A percentile compares a stretch with the other conserved stretches of the same genome.
phyloP scores from a whole-genome alignment of 2,329 filamentous ascomycete species.

The Botrytis porri region DNA sequence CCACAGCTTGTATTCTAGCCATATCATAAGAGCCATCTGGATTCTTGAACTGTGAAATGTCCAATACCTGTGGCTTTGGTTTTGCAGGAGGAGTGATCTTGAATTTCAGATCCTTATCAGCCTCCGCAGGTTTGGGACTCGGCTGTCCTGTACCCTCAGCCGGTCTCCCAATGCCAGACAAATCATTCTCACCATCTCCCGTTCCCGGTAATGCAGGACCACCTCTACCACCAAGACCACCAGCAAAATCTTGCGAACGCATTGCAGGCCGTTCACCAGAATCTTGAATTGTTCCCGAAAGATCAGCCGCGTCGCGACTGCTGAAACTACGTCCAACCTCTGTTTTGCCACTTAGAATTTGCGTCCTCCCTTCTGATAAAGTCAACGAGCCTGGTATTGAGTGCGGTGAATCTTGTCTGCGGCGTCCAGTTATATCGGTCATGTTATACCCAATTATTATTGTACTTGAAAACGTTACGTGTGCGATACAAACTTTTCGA shows the following conservation, averaged over 20 bases:
- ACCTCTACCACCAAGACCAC: too few relatives aligned
- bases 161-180: not conserved
- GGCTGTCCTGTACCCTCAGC: not conserved
- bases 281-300: not conserved
- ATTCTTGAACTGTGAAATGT: not conserved
- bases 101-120: too few relatives aligned
- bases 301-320: not conserved
- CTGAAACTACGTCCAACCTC: not conserved
- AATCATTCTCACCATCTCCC: not conserved
- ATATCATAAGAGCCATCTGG: not conserved
- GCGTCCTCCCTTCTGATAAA: not conserved
- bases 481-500: not conserved
- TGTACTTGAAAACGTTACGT: not conserved
- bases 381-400: not conserved
- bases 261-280: not conserved
- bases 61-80: accelerated
- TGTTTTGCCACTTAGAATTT: not conserved
- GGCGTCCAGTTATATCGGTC: not conserved
- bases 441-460: not conserved
- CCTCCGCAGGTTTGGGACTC: not conserved
- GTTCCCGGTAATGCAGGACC: not conserved
- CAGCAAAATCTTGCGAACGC: not conserved
- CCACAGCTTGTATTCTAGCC: not conserved
- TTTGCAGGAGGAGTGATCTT: not conserved
- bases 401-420: not conserved